A percentile compares a stretch with the other conserved stretches of the same genome.
These are phyloP conservation scores for Ascochyta lentis DNA, from an alignment of 2,329 filamentous ascomycete genomes.

Conservation along the genomic window DNA sequence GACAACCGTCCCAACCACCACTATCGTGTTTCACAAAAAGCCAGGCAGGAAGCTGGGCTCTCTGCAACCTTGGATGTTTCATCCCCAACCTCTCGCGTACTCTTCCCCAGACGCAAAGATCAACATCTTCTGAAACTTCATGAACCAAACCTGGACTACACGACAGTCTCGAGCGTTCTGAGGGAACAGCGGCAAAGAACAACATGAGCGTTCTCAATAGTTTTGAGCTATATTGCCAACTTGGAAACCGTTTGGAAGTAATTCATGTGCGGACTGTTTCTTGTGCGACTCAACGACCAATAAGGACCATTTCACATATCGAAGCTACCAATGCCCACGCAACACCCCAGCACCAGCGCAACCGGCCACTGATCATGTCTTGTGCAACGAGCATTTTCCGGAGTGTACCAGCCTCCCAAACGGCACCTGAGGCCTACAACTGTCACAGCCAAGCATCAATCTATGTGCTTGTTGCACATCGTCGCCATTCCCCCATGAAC, in stretches of 20 bases:
- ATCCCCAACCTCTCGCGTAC: conserved; percentile 14
- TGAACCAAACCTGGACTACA: conserved; percentile 4
- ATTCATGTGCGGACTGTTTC: background rate
- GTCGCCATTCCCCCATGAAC: background rate
- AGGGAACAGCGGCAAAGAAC: background rate
- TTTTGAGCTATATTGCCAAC: background rate
- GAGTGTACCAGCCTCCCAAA: background rate
- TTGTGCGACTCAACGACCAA: background rate
- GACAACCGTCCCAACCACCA: conserved; percentile 6
- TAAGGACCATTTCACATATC: background rate
- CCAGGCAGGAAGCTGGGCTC: conserved; percentile 5
- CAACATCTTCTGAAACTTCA: conserved; percentile 10
- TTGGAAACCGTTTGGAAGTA: background rate
- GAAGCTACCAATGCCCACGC: background rate
- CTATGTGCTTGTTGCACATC: conserved; percentile 13
- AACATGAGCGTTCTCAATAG: background rate
- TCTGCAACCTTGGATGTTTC: conserved; percentile 16
- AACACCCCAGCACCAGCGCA: background rate
- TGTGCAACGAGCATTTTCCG: conserved; percentile 1
- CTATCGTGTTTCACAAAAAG: conserved; percentile 7
- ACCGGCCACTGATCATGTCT: background rate
- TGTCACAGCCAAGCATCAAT: conserved; percentile 15
- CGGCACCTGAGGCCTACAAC: conserved; percentile 8
- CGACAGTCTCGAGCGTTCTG: background rate
- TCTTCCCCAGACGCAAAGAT: conserved; percentile 6